Percentiles rank a stretch among this genome's conserved stretches.
These are phyloP conservation scores for Xylariaceae sp. DNA, from an alignment of 2,329 filamentous ascomycete genomes.

Conservation along the genomic window DNA sequence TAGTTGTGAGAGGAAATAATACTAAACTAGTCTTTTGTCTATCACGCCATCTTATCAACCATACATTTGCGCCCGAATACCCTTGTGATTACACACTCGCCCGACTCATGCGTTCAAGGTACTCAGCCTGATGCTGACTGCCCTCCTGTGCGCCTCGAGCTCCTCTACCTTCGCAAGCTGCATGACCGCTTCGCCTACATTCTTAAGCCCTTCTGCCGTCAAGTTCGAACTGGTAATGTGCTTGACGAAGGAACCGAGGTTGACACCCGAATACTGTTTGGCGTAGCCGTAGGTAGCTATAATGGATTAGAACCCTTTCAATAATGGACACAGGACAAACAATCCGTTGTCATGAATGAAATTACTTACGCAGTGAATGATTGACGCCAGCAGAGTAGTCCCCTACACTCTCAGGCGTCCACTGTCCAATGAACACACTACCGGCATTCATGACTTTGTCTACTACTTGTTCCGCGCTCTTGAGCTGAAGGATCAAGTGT, in stretches of 20 bases:
- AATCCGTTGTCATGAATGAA: not conserved
- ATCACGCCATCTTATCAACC: too few relatives aligned
- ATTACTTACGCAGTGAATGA: conserved; percentile 83
- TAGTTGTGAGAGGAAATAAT: too few relatives aligned
- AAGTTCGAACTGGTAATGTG: conserved; percentile 95
- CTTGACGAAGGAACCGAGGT: conserved; percentile 92
- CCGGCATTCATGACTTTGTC: conserved; percentile 87
- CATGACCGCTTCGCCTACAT: conserved; percentile 89
- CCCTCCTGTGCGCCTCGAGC: conserved; percentile 85
- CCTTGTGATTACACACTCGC: too few relatives aligned
- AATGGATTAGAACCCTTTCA: not conserved
- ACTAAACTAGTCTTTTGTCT: too few relatives aligned
- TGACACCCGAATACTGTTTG: conserved; percentile 97
- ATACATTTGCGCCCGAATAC: too few relatives aligned
- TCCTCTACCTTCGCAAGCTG: conserved; percentile 91
- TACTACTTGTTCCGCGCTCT: conserved; percentile 69
- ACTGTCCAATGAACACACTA: conserved; percentile 90
- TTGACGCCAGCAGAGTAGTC: conserved; percentile 98
- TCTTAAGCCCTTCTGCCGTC: conserved; percentile 76
- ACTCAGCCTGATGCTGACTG: conserved; percentile 78
- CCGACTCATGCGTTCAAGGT: conserved; percentile 25
- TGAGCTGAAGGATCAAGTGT: conserved; percentile 88
- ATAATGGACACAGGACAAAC: not conserved
- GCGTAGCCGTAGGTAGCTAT: conserved; percentile 94
- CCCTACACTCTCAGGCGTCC: conserved; percentile 96